A percentile compares a stretch with the other conserved stretches of the same genome.
phyloP scores from a whole-genome alignment of 352 stramenopile species.

The Globisporangium irregulare region DNA sequence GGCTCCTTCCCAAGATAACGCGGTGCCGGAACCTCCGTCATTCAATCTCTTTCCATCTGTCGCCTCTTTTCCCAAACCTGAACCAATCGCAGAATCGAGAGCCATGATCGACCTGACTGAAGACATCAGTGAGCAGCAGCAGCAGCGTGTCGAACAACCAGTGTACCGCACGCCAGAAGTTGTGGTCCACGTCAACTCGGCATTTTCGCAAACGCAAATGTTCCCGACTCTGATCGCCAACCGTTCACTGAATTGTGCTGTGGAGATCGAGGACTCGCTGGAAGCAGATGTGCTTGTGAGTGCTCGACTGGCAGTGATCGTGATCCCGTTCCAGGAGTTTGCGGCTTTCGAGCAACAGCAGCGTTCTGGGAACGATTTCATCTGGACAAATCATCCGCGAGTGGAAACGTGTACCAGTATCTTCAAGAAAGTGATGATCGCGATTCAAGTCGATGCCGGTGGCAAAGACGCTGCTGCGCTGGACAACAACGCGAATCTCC shows the following conservation, averaged over 20 bases:
- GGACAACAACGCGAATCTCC: slow-evolving; percentile 14
- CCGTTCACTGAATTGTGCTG: slow-evolving; percentile 15
- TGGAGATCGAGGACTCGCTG: slow-evolving; percentile 39
- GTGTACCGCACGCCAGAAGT: slow-evolving; percentile 1
- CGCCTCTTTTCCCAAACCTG: background rate
- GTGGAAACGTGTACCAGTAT: slow-evolving; percentile 31
- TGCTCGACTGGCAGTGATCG: slow-evolving; percentile 29
- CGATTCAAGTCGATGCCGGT: slow-evolving; percentile 18
- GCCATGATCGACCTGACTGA: slow-evolving; percentile 6
- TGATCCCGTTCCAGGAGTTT: slow-evolving; percentile 24
- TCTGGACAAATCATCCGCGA: slow-evolving; percentile 24
- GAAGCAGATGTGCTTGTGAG: slow-evolving; percentile 52
- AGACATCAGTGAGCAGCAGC: background rate
- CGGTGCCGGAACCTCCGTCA: slow-evolving; percentile 18
- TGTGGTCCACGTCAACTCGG: slow-evolving; percentile 29
- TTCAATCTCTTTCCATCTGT: slow-evolving; percentile 21
- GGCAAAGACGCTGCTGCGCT: slow-evolving; percentile 1
- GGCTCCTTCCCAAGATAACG: slow-evolving; percentile 9
- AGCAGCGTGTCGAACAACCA: background rate
- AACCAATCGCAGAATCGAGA: background rate
- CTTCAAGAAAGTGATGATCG: slow-evolving; percentile 57
- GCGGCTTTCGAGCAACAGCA: slow-evolving; percentile 20
- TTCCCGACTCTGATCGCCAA: slow-evolving; percentile 26
- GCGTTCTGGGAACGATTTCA: slow-evolving; percentile 22
- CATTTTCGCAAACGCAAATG: slow-evolving; percentile 24